A percentile compares a stretch with the other conserved stretches of the same genome.
Conservation (phyloP, 805 yeast genomes). For the Tetrapisispora arboricola region DNA sequence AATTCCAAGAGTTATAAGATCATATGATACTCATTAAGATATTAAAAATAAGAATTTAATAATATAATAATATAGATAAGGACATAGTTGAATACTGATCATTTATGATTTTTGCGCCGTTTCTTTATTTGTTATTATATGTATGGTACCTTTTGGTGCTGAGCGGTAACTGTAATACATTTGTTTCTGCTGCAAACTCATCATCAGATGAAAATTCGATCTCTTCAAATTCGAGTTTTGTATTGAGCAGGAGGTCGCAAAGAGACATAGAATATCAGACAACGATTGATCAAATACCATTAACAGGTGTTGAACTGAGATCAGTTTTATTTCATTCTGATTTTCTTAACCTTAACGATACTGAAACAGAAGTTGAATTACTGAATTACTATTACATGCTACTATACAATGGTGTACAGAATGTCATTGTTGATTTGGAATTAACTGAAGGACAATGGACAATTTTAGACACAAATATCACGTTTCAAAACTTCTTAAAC, state of each 20-base stretch:
- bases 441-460: slow-evolving; percentile 36
- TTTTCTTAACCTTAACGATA: slow-evolving; percentile 8
- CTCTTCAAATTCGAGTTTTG: slow-evolving; percentile 17
- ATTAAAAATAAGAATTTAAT: not conserved
- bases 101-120: not conserved
- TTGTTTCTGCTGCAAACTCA: not conserved
- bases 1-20: too few relatives aligned
- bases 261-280: slow-evolving; percentile 36
- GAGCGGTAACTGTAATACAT: not conserved
- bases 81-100: not conserved
- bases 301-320: slow-evolving; percentile 33
- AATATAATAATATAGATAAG: not conserved
- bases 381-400: slow-evolving; percentile 24
- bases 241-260: slow-evolving; percentile 30
- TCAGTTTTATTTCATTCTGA: slow-evolving; percentile 20
- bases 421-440: slow-evolving; percentile 45
- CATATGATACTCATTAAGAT: too few relatives aligned
- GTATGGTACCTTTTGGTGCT: not conserved
- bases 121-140: not conserved
- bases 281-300: slow-evolving; percentile 32
- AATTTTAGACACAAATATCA: slow-evolving; percentile 13
- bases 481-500: slow-evolving; percentile 20
- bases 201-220: not conserved
- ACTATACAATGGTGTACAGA: slow-evolving; percentile 37
- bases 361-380: slow-evolving; percentile 27